Evolutionary conservation across 1,139 yeast species (phyloP), one percentile per base, ranked within the genome.

Genomic region (Eremothecium sinecaudum): DNA sequence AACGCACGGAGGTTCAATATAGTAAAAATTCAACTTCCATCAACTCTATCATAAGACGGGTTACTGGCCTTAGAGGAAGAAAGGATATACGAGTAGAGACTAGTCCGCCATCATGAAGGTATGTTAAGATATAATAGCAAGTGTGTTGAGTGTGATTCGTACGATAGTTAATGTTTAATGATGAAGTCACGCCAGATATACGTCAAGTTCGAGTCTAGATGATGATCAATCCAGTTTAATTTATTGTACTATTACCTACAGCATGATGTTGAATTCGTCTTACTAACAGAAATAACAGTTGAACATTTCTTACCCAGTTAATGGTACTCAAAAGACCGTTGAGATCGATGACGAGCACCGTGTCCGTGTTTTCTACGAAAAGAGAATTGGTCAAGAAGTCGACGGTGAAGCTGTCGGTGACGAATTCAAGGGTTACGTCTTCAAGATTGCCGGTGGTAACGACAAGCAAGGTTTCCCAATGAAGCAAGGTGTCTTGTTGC

Each of bases 381-480:
- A 90, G 81, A 87, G 97, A 71, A 84, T 90, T 80, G 98, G 98
- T 63, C 96, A 86, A 75, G 98, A 90, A 73, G 94, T 90, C 64
- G 95, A 86, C 64, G 98, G 97, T 71, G 98, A 90, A 73, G 71
- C 84, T 53, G 81, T 90, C 61, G 94, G 94, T 63, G 98, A 92
- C 62, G 97, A 87, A 73, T 87, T 87, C 92, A 87, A 86, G 73
- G 98, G 98, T 63, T 90, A 90, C 87, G 70, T 86, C 66, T 87
- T 90, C 83, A 90, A 79, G 77, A 87, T 90, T 70, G 73, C 97
- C 59, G 98, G 98, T 66, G 98, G 98, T 80, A 92, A 92, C 82
- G 98, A 90, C 76, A 90, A 90, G 75, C 98, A 90, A 77, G 98
- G 98, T 76, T 92, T 90, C 95, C 97, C 98, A 73, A 90, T 92